phyloP scores from a whole-genome alignment of 345 rosid genomes.

The Carallia pectinifolia region DNA sequence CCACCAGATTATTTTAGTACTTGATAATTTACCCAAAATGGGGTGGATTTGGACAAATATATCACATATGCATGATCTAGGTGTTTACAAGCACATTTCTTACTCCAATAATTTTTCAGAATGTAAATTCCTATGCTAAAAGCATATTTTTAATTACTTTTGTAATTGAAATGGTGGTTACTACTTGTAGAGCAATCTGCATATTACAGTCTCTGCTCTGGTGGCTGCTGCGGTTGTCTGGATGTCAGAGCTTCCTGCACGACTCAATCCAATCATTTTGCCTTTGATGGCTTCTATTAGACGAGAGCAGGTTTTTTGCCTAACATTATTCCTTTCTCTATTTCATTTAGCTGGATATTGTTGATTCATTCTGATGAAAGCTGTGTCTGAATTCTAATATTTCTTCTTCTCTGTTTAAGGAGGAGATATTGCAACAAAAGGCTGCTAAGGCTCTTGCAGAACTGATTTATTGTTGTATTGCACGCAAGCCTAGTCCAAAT shows the following conservation, averaged over 20 bases:
- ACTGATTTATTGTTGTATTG: conserved; percentile 73
- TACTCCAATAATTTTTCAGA: too few relatives aligned
- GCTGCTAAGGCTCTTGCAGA: conserved; percentile 97
- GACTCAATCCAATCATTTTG: conserved; percentile 87
- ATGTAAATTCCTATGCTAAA: too few relatives aligned
- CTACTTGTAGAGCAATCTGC: conserved; percentile 82
- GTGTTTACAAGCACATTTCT: too few relatives aligned
- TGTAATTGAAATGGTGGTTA: conserved; percentile 1
- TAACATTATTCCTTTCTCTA: neutral
- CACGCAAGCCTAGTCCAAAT: conserved; percentile 92
- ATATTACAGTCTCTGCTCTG: conserved; percentile 82
- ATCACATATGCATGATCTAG: too few relatives aligned
- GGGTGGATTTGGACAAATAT: too few relatives aligned
- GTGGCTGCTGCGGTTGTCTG: conserved; percentile 97
- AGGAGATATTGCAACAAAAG: conserved; percentile 81
- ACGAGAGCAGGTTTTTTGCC: conserved; percentile 78
- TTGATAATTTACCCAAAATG: too few relatives aligned
- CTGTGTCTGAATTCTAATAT: conserved; percentile 19
- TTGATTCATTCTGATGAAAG: conserved; percentile 6
- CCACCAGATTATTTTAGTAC: neutral
- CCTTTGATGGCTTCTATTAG: conserved; percentile 96
- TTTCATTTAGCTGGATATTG: conserved; percentile 8
- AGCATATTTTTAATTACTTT: too few relatives aligned
- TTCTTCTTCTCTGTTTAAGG: conserved; percentile 47
- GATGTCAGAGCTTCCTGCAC: conserved; percentile 96